phyloP scores from a whole-genome alignment of 2,329 filamentous ascomycete genomes.

The Cladosporium sp. region DNA sequence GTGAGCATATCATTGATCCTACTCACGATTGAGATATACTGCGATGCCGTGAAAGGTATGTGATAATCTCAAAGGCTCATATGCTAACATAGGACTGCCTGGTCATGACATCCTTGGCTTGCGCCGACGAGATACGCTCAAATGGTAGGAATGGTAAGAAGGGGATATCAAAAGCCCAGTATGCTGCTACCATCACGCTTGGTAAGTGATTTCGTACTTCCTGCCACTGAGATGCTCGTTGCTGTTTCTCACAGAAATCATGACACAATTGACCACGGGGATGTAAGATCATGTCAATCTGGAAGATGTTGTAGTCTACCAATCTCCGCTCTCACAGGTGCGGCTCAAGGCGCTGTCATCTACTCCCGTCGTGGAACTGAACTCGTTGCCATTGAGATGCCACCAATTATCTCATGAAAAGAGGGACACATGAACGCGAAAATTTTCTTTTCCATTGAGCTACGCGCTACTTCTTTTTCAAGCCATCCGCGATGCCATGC shows the following conservation, averaged over 20 bases:
- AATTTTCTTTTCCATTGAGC: background rate
- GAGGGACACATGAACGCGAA: background rate
- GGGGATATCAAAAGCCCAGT: no score
- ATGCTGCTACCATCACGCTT: no score
- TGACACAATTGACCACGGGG: background rate
- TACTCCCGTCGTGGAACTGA: background rate
- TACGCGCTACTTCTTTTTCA: background rate
- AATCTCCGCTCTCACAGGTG: background rate
- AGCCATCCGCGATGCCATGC: background rate
- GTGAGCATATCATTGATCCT: background rate
- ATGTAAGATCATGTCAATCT: background rate
- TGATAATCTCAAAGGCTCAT: no score
- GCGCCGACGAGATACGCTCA: no score
- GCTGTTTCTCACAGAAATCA: background rate
- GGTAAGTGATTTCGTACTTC: no score
- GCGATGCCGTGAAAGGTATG: no score
- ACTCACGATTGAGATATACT: background rate
- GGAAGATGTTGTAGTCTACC: background rate
- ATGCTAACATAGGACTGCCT: no score
- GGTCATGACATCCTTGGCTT: no score
- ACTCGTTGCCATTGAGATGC: background rate
- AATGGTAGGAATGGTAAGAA: no score
- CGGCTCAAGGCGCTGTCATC: background rate
- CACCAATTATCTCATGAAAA: background rate
- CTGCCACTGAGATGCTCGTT: background rate